phyloP scores from a whole-genome alignment of 2,329 filamentous ascomycete species.

The Saccharata proteae region DNA sequence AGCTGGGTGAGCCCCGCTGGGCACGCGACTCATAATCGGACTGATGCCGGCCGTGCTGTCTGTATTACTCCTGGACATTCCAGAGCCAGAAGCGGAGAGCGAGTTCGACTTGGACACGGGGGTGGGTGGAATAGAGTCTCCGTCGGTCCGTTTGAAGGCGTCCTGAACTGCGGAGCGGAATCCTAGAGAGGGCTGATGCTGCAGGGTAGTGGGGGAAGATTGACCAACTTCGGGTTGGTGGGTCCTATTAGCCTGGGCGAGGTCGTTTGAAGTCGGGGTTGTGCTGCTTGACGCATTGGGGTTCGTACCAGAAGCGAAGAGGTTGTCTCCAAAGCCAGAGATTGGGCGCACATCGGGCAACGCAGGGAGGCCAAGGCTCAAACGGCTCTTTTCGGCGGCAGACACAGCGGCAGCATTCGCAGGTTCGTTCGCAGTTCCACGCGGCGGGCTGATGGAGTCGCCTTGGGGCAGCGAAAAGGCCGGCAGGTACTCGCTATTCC shows the following conservation, averaged over 20 bases:
- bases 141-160: conserved; percentile 49
- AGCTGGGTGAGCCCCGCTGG: conserved; percentile 27
- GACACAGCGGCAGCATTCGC: background rate
- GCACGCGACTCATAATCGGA: conserved; percentile 50
- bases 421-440: background rate
- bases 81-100: conserved; percentile 21
- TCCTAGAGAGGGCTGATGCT: conserved; percentile 42
- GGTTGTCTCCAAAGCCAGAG: conserved; percentile 17
- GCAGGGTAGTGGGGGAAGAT: conserved; percentile 20
- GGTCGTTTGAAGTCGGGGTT: conserved; percentile 3
- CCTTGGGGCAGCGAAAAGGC: conserved; percentile 16
- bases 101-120: conserved; percentile 36
- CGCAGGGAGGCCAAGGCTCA: background rate
- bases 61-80: conserved; percentile 47
- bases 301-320: conserved; percentile 13
- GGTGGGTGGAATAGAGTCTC: conserved; percentile 39
- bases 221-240: conserved; percentile 4
- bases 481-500: conserved; percentile 48
- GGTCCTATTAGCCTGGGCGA: conserved; percentile 3
- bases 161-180: conserved; percentile 50
- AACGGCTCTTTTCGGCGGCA: background rate
- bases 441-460: background rate
- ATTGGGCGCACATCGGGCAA: conserved; percentile 15
- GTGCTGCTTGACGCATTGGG: background rate
- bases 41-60: conserved; percentile 51